Conservation (phyloP, 1,284 basidiomycete species). For the Gomphus bonarii region DNA sequence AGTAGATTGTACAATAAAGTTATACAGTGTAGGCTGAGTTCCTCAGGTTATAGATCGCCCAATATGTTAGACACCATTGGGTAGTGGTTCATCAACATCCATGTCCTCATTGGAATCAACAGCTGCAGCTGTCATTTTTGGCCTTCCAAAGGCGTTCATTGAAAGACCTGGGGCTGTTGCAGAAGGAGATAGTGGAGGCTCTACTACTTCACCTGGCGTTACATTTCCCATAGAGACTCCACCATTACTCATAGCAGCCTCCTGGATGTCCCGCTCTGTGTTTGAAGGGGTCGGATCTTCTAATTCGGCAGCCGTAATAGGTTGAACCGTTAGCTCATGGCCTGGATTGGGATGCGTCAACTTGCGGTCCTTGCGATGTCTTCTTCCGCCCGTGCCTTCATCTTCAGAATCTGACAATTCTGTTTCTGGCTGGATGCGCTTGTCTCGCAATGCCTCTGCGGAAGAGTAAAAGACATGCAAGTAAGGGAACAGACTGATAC, state of each 20-base stretch:
- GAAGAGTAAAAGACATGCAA: neutral
- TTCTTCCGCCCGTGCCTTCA: conserved; percentile 73
- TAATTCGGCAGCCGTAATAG: neutral
- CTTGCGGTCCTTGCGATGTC: conserved; percentile 28
- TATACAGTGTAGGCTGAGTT: neutral
- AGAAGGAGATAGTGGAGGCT: conserved; percentile 7
- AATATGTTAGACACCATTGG: neutral
- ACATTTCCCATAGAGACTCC: neutral
- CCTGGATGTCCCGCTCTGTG: neutral
- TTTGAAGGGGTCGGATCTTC: neutral
- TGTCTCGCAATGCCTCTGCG: conserved; percentile 52
- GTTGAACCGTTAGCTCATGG: neutral
- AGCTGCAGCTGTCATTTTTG: conserved; percentile 10
- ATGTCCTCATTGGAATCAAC: conserved; percentile 8
- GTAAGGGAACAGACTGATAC: conserved; percentile 13
- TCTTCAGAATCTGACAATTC: conserved; percentile 81
- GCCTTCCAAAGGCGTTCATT: conserved; percentile 11
- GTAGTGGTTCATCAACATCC: conserved; percentile 6
- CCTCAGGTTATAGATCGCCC: neutral
- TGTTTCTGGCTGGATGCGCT: conserved; percentile 63
- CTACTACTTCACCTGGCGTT: neutral
- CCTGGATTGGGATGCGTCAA: neutral
- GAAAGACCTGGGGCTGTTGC: conserved; percentile 6
- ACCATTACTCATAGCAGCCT: neutral
- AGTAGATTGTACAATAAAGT: conserved; percentile 14